These are phyloP conservation scores for Cardamine occulta DNA, from an alignment of 345 rosid species.

Conservation along the genomic window DNA sequence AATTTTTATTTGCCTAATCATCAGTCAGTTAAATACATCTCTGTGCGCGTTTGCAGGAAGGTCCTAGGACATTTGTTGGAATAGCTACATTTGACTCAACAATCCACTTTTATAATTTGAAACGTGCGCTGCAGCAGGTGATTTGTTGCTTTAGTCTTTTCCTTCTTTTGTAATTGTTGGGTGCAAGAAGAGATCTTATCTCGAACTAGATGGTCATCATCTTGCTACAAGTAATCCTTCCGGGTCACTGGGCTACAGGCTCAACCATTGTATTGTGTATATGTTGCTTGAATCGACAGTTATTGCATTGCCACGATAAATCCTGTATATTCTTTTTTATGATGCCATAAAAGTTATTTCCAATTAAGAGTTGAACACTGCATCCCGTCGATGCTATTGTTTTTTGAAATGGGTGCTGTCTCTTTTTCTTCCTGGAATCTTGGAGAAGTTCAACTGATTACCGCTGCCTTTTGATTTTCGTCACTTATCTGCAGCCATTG, in stretches of 20 bases:
- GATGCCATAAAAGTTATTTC: constrained; percentile 7
- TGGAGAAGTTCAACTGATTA: constrained; percentile 60
- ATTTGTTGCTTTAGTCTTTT: constrained; percentile 29
- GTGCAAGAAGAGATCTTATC: constrained; percentile 18
- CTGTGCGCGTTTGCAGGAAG: constrained; percentile 67
- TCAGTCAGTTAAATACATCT: constrained; percentile 4
- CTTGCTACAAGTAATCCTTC: constrained; percentile 19
- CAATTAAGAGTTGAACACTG: constrained; percentile 13
- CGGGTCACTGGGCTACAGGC: constrained; percentile 9
- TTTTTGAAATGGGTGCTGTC: neutral
- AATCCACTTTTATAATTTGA: constrained; percentile 92
- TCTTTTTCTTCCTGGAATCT: constrained; percentile 20
- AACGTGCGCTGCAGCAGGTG: constrained; percentile 93
- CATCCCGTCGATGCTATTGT: constrained; percentile 17
- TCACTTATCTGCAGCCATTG: constrained; percentile 70
- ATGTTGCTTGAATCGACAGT: constrained; percentile 3
- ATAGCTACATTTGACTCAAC: constrained; percentile 97
- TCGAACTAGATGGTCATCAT: neutral
- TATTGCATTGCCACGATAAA: constrained; percentile 3
- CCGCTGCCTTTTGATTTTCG: constrained; percentile 23
- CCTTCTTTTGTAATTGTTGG: constrained; percentile 14
- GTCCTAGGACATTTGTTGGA: constrained; percentile 95
- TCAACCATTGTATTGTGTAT: neutral
- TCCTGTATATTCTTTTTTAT: neutral
- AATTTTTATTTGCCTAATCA: neutral